Evolutionary conservation across 257 asterid genomes (phyloP), one percentile per base, ranked within the genome.

Genomic region (Gynochthodes officinalis): DNA sequence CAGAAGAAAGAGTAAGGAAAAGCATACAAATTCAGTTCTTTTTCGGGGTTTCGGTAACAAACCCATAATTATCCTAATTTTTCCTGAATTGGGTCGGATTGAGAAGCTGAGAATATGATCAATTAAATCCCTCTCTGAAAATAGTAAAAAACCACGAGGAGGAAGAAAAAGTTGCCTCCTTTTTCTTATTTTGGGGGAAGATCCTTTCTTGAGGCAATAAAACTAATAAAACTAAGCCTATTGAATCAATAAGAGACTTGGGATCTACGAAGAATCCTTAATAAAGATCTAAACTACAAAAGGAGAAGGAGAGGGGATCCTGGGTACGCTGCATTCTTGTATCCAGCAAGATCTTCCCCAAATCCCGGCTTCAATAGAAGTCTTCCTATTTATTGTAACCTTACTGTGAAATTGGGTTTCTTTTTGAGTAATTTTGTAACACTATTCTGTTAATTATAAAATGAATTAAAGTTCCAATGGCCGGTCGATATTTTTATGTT

Each of bases 301-400:
- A 4, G 2, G 19, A 18, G 33, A 44, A 33, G 67, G 12, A 35
- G 58, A 65, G 73, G 62, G 55, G 75, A 75, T 68, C 71, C 40
- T 62, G 70, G 69, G 25, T 19, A 60, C 53, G 46, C 44, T 67
- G 70, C 64, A 59, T 69, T 69, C 42, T 61, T 30, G 44, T 43
- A 33, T 57, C 42, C 65, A 25, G 64, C 70, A 68, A 67, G 79
- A 75, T 75, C 79, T 59, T 55, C 70, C 64, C 55, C n/a, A 44
- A 61, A 39, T 58, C 40, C n/a, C 37, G 44, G 54, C 13, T 12
- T 25, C 50, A 21, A 12, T 19, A 7, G n/a, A n/a, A 49, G 73
- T 16, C 7, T 3, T 72, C n/a, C 28, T 58, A 33, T 33, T 61
- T 62, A 57, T 25, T 21, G 4, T 2, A 4, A 0, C 21, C 25